A percentile compares a stretch with the other conserved stretches of the same genome.
Evolutionary conservation across 2,329 filamentous ascomycete species (phyloP).

Genomic region (Ambrosiella xylebori): DNA sequence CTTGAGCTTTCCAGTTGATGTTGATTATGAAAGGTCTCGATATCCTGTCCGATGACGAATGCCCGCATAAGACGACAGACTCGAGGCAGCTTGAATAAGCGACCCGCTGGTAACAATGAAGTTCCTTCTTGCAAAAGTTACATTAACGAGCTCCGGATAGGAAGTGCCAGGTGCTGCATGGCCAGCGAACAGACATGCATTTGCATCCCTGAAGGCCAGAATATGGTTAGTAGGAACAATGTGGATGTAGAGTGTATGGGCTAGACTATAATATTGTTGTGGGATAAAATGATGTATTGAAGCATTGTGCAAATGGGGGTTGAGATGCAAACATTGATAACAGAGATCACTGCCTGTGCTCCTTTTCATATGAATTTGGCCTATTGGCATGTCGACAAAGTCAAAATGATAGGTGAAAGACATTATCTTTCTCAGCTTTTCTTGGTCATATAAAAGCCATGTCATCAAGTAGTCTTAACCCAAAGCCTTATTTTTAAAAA

Average conservation of each 20-base stretch:
- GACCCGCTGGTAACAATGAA: not conserved
- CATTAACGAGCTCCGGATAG: not conserved
- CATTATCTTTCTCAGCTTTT: too few species aligned
- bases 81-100: not conserved
- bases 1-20: too few species aligned
- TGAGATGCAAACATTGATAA: too few species aligned
- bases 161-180: conserved; percentile 3
- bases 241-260: not conserved
- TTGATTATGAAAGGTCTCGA: not conserved
- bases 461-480: not conserved
- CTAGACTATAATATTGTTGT: not conserved
- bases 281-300: not conserved
- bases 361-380: too few species aligned
- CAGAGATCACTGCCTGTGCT: too few species aligned
- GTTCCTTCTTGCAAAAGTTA: not conserved
- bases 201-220: not conserved
- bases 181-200: conserved; percentile 4
- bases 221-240: not conserved
- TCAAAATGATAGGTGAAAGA: too few species aligned
- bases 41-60: not conserved
- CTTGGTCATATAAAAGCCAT: too few species aligned
- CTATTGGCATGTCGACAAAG: too few species aligned
- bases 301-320: too few species aligned
- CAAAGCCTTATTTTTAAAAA: not conserved
- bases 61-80: not conserved